Evolutionary conservation across 225 moss, liverwort and hornwort species (phyloP).

Genomic region (Polytrichum formosum): DNA sequence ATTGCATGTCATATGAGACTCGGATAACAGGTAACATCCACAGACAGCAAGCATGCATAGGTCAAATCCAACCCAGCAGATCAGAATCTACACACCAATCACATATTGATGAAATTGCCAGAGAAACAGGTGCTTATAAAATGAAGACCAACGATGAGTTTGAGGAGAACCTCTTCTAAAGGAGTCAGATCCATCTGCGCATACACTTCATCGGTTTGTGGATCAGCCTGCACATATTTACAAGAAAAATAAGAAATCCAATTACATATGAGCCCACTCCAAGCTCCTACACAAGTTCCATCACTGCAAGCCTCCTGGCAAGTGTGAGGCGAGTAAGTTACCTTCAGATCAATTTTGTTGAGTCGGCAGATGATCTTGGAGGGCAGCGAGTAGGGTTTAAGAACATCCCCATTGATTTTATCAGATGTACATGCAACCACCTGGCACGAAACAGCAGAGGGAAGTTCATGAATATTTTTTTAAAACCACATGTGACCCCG

Average conservation of each 20-base stretch:
- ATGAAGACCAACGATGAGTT: neutral
- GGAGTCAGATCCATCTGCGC: constrained; percentile 42
- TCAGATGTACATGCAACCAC: constrained; percentile 45
- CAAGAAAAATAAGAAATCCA: neutral
- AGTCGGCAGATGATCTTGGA: constrained; percentile 35
- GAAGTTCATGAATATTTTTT: neutral
- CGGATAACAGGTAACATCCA: neutral
- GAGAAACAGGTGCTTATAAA: neutral
- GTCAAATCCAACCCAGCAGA: constrained; percentile 5
- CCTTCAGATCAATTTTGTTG: constrained; percentile 30
- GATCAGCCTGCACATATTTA: constrained; percentile 33
- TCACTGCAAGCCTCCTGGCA: neutral
- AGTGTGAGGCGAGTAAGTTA: constrained; percentile 3
- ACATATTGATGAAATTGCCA: neutral
- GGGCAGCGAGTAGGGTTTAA: constrained; percentile 13
- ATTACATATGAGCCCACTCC: neutral
- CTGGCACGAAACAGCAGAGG: constrained; percentile 8
- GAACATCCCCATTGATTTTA: constrained; percentile 23
- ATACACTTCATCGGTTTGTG: constrained; percentile 43
- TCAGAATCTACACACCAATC: neutral
- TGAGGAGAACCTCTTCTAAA: constrained; percentile 21
- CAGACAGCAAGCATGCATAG: neutral
- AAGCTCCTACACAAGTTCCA: neutral
- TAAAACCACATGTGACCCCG: too few relatives aligned
- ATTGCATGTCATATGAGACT: neutral